A percentile compares a stretch with the other conserved stretches of the same genome.
Conservation (phyloP, 805 yeast species). For the Candida sanyiensis region DNA sequence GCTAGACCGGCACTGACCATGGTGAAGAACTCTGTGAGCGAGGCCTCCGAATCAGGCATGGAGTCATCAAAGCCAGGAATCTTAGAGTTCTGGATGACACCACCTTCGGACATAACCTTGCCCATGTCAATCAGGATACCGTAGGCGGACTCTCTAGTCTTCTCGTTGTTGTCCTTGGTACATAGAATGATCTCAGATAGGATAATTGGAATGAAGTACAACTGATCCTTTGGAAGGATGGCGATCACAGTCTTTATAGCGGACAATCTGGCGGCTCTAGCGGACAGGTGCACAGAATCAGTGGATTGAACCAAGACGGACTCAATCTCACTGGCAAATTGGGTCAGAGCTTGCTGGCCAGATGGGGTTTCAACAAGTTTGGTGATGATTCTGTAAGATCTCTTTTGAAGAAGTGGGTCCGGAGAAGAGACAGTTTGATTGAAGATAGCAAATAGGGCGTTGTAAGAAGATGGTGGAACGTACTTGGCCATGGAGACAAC, state of each 20-base stretch:
- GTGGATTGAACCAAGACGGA: conserved; percentile 52
- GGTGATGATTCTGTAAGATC: conserved; percentile 76
- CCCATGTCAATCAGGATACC: conserved; percentile 76
- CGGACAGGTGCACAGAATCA: conserved; percentile 56
- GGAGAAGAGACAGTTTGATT: conserved; percentile 53
- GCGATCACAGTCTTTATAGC: conserved; percentile 60
- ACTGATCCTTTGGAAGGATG: conserved; percentile 55
- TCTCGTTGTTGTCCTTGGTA: conserved; percentile 90
- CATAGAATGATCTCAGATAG: conserved; percentile 85
- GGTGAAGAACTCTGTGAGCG: conserved; percentile 77
- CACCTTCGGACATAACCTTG: conserved; percentile 60
- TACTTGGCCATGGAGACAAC: conserved; percentile 82
- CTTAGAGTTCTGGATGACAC: conserved; percentile 55
- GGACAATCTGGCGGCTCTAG: conserved; percentile 73
- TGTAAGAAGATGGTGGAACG: conserved; percentile 64
- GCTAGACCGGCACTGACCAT: conserved; percentile 96
- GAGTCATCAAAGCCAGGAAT: conserved; percentile 62
- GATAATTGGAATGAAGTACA: conserved; percentile 74
- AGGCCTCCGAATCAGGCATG: conserved; percentile 60
- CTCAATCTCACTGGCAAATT: conserved; percentile 54
- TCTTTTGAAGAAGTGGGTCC: conserved; percentile 75
- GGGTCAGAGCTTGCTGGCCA: conserved; percentile 50
- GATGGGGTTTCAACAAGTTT: conserved; percentile 62
- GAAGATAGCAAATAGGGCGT: conserved; percentile 74
- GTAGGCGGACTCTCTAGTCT: conserved; percentile 79